Percentiles rank a stretch among this genome's conserved stretches.
Evolutionary conservation across 129 eudicot species (phyloP).

Genomic region (Heracleum sosnowskyi): DNA sequence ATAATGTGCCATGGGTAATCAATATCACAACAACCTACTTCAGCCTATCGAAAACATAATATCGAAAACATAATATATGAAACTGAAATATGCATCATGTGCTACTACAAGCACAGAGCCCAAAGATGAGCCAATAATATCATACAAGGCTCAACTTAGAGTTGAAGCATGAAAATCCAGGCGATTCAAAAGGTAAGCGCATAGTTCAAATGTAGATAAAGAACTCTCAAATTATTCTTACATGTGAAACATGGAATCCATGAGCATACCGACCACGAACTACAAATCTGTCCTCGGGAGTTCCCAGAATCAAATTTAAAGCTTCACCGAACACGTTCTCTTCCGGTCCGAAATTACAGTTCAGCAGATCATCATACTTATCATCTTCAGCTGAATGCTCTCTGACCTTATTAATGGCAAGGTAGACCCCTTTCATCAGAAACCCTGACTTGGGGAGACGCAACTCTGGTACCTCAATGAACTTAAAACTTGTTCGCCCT

Average conservation of each 20-base stretch:
- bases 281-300: neutral
- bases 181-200: neutral
- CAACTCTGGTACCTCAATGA: neutral
- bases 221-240: neutral
- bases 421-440: neutral
- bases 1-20: neutral
- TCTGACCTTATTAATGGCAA: neutral
- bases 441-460: neutral
- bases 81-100: neutral
- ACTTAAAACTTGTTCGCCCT: neutral
- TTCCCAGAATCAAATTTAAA: neutral
- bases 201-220: neutral
- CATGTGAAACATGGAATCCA: neutral
- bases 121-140: neutral
- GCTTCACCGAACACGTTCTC: neutral
- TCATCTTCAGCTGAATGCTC: neutral
- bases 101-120: neutral
- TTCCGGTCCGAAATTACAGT: neutral
- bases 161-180: neutral
- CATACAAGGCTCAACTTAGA: neutral
- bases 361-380: neutral
- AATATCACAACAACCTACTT: too few relatives aligned
- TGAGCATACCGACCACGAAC: neutral
- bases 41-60: neutral
- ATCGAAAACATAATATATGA: neutral